Base-by-base conservation (phyloP, 1,284 basidiomycete genomes). In the Malassezia arunalokei region DNA sequence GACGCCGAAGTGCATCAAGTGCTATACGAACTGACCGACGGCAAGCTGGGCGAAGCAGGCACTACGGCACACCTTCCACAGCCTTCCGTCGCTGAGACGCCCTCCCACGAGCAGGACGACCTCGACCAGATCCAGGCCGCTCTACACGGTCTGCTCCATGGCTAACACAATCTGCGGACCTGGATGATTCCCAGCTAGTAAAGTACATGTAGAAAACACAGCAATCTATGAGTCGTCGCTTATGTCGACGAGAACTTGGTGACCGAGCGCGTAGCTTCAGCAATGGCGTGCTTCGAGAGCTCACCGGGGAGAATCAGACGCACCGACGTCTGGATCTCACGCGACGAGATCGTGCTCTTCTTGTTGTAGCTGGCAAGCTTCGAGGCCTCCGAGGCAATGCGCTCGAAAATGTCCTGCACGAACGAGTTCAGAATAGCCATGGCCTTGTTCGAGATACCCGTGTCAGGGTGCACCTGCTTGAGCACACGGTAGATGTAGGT, bases 1-100 rank as follows among this genome's bases (percentile, higher is more conserved):
- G 88, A 96, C 66, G 87, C 82, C 17, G 94, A 98, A 71, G 88
- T 99, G 9, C 92, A 98, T 74, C 95, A 92, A 73, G 87, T 99
- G 3, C 74, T 99, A 37, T 95, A 85, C 65, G 88, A 96, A 57
- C 79, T 99, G 55, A 99, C 94, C 6, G 85, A 95, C 65, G 94
- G 92, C 58, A 95, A 95, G 76, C 59, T 73, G 8, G 71, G 71
- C 14, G 60, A 66, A 47, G 66, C 65, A 3, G 52, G 41, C 32
- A 54, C 64, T 8, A 61, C 69, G 14, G 62, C 58, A 32, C 49
- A 57, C 27, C 53, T 71, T 4, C 65, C 69, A 5, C 60, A 63
- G 8, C 51, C 67, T 24, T 56, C 54, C 24, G 54, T 47, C n/a
- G 57, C 54, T 32, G 57, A 63, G 33, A 51, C 62, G 29, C 49